Percentiles rank a stretch among this genome's conserved stretches.
phyloP scores from a whole-genome alignment of 2,329 filamentous ascomycete genomes.

The Xylaria sp. region DNA sequence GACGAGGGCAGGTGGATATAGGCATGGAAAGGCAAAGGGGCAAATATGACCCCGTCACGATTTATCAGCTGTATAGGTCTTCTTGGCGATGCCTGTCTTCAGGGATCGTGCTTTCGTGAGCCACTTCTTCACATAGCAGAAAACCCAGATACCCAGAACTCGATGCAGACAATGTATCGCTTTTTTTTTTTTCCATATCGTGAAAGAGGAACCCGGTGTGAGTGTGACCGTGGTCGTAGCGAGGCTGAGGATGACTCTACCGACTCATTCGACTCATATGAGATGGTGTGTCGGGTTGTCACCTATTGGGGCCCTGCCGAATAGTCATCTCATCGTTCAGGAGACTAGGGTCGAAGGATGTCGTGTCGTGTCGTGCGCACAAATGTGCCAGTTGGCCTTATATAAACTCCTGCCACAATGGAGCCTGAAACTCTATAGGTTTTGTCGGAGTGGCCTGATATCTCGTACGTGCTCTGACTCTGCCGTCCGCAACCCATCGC shows the following conservation, averaged over 20 bases:
- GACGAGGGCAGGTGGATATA: neutral
- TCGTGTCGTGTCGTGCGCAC: constrained; percentile 3
- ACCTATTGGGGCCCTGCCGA: too few relatives aligned
- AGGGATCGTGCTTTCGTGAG: constrained; percentile 14
- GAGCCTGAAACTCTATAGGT: neutral
- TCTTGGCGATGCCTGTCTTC: constrained; percentile 1
- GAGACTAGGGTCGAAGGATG: neutral
- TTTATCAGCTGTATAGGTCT: constrained; percentile 8
- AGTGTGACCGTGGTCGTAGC: neutral
- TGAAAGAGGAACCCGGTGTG: neutral
- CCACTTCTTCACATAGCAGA: constrained; percentile 8
- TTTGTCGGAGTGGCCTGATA: neutral
- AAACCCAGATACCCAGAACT: constrained; percentile 2
- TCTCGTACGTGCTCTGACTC: neutral
- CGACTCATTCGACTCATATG: neutral
- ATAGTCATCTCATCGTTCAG: neutral
- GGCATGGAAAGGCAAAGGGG: constrained; percentile 1
- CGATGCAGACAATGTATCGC: neutral
- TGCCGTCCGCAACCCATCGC: neutral
- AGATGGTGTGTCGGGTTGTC: neutral
- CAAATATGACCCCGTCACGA: constrained; percentile 6
- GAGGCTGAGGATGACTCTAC: neutral
- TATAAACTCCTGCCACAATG: neutral
- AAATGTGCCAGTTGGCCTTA: neutral
- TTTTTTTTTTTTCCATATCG: neutral